Conservation (phyloP, 148 eudicot genomes). For the Rhododendron griersonianum region DNA sequence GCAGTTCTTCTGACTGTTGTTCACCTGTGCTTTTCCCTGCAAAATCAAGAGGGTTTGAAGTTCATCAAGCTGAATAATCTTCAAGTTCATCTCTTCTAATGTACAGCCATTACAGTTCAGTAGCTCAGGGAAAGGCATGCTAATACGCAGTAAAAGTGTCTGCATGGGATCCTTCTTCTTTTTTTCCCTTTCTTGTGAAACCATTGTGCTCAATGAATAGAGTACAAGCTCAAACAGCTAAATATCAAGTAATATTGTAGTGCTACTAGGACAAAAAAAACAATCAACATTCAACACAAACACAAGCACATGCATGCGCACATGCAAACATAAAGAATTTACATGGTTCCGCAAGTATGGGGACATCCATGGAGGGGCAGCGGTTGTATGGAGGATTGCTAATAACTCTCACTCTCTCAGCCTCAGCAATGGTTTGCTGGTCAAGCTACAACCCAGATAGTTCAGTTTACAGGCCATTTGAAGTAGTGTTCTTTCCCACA, state of each 20-base stretch:
- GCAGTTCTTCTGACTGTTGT: conserved; percentile 1
- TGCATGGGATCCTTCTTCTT: not conserved
- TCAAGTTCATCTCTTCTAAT: not conserved
- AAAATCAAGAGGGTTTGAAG: conserved; percentile 1
- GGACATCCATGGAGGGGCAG: not conserved
- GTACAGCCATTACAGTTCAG: not conserved
- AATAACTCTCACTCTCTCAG: not conserved
- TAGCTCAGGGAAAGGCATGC: not conserved
- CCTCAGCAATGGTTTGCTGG: not conserved
- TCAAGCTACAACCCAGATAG: not conserved
- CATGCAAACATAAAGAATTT: no score
- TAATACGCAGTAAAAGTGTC: not conserved
- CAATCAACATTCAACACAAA: no score
- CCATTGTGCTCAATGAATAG: not conserved
- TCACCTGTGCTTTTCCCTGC: conserved; percentile 19
- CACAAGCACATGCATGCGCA: no score
- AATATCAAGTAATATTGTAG: not conserved
- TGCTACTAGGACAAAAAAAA: no score
- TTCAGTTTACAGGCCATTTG: no score
- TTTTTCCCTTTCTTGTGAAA: not conserved
- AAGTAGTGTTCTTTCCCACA: not conserved
- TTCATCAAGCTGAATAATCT: not conserved
- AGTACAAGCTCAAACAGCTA: not conserved
- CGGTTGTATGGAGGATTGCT: not conserved
- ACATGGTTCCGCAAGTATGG: not conserved